phyloP scores from a whole-genome alignment of 306 rosid genomes.

The Dalbergia oliveri region DNA sequence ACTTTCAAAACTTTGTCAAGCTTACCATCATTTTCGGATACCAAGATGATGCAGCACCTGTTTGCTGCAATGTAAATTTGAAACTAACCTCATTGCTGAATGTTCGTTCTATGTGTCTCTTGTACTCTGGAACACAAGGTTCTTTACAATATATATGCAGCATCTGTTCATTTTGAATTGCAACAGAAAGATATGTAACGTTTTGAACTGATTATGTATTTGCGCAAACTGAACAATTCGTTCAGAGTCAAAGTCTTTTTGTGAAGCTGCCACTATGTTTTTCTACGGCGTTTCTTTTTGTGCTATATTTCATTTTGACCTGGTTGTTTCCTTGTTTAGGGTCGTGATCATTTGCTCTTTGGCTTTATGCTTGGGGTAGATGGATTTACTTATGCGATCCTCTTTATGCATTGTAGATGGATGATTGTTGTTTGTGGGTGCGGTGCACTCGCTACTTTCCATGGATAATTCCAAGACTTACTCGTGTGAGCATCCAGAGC shows the following conservation, averaged over 20 bases:
- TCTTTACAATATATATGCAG: not conserved
- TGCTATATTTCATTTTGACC: conserved; percentile 42
- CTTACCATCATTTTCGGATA: conserved; percentile 1
- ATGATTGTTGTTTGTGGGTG: conserved; percentile 68
- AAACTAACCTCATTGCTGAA: not conserved
- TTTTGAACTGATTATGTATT: not conserved
- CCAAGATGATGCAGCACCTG: conserved; percentile 1
- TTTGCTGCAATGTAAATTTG: conserved; percentile 5
- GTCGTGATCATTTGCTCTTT: conserved; percentile 60
- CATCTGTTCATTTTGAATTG: not conserved
- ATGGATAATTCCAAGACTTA: not conserved
- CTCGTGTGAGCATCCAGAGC: conserved; percentile 8
- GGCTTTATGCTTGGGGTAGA: conserved; percentile 57
- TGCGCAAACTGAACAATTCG: not conserved
- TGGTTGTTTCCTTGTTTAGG: conserved; percentile 63
- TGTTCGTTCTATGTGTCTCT: conserved; percentile 5
- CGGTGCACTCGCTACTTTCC: conserved; percentile 49
- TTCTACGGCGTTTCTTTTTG: not conserved
- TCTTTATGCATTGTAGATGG: conserved; percentile 75
- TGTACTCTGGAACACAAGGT: not conserved
- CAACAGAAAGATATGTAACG: not conserved
- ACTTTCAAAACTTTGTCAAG: not conserved
- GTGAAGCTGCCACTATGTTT: not conserved
- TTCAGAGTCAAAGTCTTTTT: not conserved
- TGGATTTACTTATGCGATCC: conserved; percentile 22